A percentile compares a stretch with the other conserved stretches of the same genome.
These are phyloP conservation scores for Thyridium curvatum DNA, from an alignment of 2,329 filamentous ascomycete species.

Conservation along the genomic window DNA sequence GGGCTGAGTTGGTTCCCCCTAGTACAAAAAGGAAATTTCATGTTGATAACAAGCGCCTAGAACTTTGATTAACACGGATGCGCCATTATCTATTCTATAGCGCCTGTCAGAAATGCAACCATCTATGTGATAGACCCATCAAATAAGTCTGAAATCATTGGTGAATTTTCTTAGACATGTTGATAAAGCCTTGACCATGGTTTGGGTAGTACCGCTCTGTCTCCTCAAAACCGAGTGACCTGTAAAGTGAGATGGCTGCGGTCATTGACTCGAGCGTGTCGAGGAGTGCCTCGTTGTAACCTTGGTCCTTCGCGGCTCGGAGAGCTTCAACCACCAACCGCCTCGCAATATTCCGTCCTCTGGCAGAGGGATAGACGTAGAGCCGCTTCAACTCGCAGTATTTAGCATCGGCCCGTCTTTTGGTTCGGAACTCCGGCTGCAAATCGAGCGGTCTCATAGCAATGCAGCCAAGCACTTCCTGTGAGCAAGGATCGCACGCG, in stretches of 20 bases:
- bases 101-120: too few relatives aligned
- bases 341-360: slow-evolving; percentile 7
- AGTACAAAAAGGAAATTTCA: too few relatives aligned
- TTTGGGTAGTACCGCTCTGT: slow-evolving; percentile 9
- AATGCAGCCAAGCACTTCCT: slow-evolving; percentile 5
- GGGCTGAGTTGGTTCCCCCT: too few relatives aligned
- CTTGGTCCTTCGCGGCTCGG: neutral
- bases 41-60: too few relatives aligned
- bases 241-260: slow-evolving; percentile 33
- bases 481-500: neutral
- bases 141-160: too few relatives aligned
- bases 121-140: too few relatives aligned
- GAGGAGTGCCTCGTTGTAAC: slow-evolving; percentile 8
- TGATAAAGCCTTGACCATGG: too few relatives aligned
- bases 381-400: slow-evolving; percentile 11
- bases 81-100: too few relatives aligned
- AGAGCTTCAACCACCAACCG: neutral
- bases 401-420: neutral
- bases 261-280: slow-evolving; percentile 11
- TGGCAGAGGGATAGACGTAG: slow-evolving; percentile 5
- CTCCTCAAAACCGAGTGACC: slow-evolving; percentile 35
- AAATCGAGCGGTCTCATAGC: slow-evolving; percentile 6
- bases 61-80: too few relatives aligned
- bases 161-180: too few relatives aligned
- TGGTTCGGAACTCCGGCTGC: too few relatives aligned